Percentiles rank a stretch among this genome's conserved stretches.
Evolutionary conservation across 2,329 filamentous ascomycete species (phyloP).

Genomic region (Didymellaceae sp.): DNA sequence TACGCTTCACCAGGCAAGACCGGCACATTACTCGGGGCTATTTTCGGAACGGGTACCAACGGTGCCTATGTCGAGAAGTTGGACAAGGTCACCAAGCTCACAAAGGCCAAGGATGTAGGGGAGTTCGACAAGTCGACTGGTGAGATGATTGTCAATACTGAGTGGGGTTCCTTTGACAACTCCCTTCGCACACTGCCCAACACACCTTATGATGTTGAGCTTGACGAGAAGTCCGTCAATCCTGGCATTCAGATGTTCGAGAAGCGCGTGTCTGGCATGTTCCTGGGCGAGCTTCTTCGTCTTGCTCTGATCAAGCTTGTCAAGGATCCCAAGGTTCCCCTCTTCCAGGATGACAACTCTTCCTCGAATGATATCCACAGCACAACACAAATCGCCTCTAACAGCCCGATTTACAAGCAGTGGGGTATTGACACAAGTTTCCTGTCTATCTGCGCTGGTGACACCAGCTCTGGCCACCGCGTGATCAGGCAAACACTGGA

Average conservation of each 20-base stretch:
- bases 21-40: conserved; percentile 87
- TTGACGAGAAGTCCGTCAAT: conserved; percentile 84
- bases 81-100: conserved; percentile 79
- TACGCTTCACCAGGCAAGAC: conserved; percentile 91
- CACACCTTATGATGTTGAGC: conserved; percentile 78
- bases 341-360: conserved; percentile 80
- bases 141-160: conserved; percentile 96
- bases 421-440: conserved; percentile 94
- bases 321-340: conserved; percentile 67
- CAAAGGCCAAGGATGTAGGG: conserved; percentile 48
- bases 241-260: conserved; percentile 98
- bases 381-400: conserved; percentile 67
- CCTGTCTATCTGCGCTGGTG: conserved; percentile 84
- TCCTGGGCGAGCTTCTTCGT: conserved; percentile 91
- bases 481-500: conserved; percentile 80
- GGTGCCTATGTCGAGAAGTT: conserved; percentile 97
- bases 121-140: conserved; percentile 82
- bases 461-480: conserved; percentile 74
- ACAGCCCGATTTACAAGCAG: conserved; percentile 70
- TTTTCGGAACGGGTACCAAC: conserved; percentile 97
- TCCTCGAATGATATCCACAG: conserved; percentile 71
- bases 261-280: conserved; percentile 98
- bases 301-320: conserved; percentile 76
- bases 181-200: conserved; percentile 84
- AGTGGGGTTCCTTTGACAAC: conserved; percentile 99